Conservation (phyloP, 495 filamentous ascomycete species). For the Massariosphaeria phaeospora region DNA sequence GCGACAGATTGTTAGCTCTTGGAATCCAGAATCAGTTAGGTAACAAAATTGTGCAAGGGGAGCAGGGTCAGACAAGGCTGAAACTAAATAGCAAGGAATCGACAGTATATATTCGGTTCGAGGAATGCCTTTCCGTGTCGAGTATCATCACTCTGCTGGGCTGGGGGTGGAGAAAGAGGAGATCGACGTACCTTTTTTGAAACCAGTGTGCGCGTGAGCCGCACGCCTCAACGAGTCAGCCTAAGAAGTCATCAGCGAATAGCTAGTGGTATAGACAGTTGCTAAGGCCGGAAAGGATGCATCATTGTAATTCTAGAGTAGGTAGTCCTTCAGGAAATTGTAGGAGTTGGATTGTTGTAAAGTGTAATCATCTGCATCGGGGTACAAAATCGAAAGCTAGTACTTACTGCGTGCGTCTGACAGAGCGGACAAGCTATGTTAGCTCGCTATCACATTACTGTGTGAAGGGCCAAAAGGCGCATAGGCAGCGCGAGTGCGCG, state of each 20-base stretch:
- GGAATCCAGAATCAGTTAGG: slow-evolving; percentile 27
- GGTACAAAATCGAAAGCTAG: not conserved
- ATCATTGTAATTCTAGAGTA: slow-evolving; percentile 70
- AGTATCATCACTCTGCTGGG: slow-evolving; percentile 70
- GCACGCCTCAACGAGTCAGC: not conserved
- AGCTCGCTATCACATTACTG: too few relatives aligned
- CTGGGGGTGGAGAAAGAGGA: slow-evolving; percentile 27
- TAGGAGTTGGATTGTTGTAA: slow-evolving; percentile 81
- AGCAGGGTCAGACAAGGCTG: slow-evolving; percentile 91
- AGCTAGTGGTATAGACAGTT: not conserved
- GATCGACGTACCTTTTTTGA: slow-evolving; percentile 56
- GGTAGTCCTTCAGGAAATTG: slow-evolving; percentile 60
- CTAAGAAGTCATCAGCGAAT: not conserved
- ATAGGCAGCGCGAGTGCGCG: too few relatives aligned
- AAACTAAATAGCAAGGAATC: slow-evolving; percentile 82
- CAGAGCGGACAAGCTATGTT: not conserved
- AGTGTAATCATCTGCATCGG: slow-evolving; percentile 35
- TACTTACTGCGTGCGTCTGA: not conserved
- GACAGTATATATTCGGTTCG: slow-evolving; percentile 85
- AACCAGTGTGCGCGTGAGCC: not conserved
- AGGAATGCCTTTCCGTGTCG: slow-evolving; percentile 95
- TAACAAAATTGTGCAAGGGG: slow-evolving; percentile 7
- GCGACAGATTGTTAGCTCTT: slow-evolving; percentile 47
- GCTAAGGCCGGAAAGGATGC: not conserved
- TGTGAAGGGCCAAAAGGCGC: too few relatives aligned